Conservation (phyloP, 176 grass and related monocot species). For the Avena sativa region DNA sequence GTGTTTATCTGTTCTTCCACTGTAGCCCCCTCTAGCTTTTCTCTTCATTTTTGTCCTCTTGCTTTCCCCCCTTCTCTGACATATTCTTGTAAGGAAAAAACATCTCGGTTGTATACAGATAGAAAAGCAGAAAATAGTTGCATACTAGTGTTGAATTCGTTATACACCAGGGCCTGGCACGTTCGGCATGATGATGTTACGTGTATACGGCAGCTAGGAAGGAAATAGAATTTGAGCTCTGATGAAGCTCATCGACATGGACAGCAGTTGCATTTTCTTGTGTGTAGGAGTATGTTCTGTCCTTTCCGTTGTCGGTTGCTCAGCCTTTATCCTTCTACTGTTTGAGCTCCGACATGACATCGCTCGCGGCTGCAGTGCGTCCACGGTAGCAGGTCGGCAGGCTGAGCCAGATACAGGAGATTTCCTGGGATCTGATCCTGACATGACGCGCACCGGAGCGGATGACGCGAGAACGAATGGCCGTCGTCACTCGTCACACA, state of each 20-base stretch:
- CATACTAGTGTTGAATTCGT: conserved; percentile 34
- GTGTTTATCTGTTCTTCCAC: conserved; percentile 45
- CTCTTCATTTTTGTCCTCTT: not conserved
- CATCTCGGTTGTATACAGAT: conserved; percentile 54
- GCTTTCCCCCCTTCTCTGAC: conserved; percentile 41
- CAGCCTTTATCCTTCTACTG: conserved; percentile 6
- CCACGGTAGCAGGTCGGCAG: conserved; percentile 22
- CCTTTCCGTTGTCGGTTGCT: not conserved
- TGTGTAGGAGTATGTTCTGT: not conserved
- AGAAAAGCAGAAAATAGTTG: conserved; percentile 61
- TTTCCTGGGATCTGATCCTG: conserved; percentile 9
- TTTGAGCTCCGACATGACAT: not conserved
- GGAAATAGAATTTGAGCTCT: not conserved
- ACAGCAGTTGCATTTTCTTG: conserved; percentile 23
- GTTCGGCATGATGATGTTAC: conserved; percentile 26
- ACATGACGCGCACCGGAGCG: conserved; percentile 18
- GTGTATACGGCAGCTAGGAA: conserved; percentile 11
- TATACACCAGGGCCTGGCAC: conserved; percentile 33
- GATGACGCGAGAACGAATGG: not conserved
- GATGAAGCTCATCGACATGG: conserved; percentile 22
- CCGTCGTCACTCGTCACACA: conserved; percentile 6
- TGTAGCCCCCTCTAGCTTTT: conserved; percentile 33
- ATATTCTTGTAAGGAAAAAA: conserved; percentile 82
- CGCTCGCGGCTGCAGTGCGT: not conserved
- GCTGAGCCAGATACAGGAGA: not conserved